Evolutionary conservation across 2,329 filamentous ascomycete genomes (phyloP).

Genomic region (Colletotrichum sansevieriae): DNA sequence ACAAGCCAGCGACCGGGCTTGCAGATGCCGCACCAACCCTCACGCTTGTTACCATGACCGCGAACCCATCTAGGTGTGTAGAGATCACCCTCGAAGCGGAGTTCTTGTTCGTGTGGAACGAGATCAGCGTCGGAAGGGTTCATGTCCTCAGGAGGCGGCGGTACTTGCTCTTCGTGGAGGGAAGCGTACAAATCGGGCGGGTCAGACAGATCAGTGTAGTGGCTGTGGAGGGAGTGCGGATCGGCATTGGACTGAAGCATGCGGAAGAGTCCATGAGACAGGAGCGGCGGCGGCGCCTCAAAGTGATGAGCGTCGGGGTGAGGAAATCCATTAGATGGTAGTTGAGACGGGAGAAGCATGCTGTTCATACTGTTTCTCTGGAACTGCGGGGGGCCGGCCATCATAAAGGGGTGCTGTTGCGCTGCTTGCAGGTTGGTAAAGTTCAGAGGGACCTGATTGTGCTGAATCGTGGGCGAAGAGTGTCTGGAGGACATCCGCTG

Average conservation of each 20-base stretch:
- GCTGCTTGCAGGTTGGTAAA: slow-evolving; percentile 67
- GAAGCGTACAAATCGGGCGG: slow-evolving; percentile 83
- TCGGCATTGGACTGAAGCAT: slow-evolving; percentile 83
- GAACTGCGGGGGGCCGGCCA: slow-evolving; percentile 65
- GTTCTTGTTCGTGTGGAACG: slow-evolving; percentile 81
- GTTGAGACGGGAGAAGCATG: slow-evolving; percentile 63
- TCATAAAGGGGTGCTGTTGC: slow-evolving; percentile 68
- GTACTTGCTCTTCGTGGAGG: slow-evolving; percentile 78
- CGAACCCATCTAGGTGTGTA: slow-evolving; percentile 89
- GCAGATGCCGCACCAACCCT: slow-evolving; percentile 92
- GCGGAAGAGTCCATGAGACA: slow-evolving; percentile 80
- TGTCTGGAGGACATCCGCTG: slow-evolving; percentile 68
- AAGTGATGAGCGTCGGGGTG: slow-evolving; percentile 65
- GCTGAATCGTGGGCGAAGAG: slow-evolving; percentile 63
- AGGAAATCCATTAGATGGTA: slow-evolving; percentile 58
- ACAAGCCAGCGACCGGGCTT: slow-evolving; percentile 89
- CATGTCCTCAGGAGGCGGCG: slow-evolving; percentile 85
- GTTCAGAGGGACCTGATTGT: slow-evolving; percentile 64
- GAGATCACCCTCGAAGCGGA: slow-evolving; percentile 83
- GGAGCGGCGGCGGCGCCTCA: slow-evolving; percentile 71
- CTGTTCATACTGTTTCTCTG: slow-evolving; percentile 71
- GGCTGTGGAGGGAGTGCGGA: slow-evolving; percentile 73
- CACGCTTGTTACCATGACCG: slow-evolving; percentile 87
- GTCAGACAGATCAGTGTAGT: slow-evolving; percentile 80
- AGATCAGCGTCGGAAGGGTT: slow-evolving; percentile 82